Evolutionary conservation across 495 filamentous ascomycete genomes (phyloP).

Genomic region (Hypoxylon crocopeplum): DNA sequence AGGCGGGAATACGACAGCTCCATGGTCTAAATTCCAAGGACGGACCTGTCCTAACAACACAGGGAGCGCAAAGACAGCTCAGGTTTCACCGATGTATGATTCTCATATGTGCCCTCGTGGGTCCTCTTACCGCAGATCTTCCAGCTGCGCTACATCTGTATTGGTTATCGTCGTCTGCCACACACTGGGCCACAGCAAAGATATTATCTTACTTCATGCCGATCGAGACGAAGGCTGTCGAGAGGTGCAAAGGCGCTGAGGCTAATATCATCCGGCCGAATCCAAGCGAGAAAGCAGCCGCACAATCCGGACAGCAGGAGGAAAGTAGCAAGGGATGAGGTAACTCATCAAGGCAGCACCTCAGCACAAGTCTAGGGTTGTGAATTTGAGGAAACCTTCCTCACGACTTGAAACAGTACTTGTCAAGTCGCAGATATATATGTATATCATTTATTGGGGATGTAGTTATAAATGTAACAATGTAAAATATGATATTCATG

Average conservation of each 20-base stretch:
- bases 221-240: slow-evolving; percentile 11
- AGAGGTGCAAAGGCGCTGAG: slow-evolving; percentile 33
- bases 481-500: not conserved
- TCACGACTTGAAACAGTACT: no score
- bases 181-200: slow-evolving; percentile 14
- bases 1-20: slow-evolving; percentile 8
- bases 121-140: slow-evolving; percentile 58
- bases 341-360: no score
- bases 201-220: slow-evolving; percentile 37
- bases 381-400: no score
- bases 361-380: no score
- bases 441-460: no score
- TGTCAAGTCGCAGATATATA: no score
- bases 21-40: slow-evolving; percentile 17
- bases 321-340: not conserved
- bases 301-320: not conserved
- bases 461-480: not conserved
- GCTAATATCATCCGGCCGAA: slow-evolving; percentile 33
- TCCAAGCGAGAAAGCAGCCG: not conserved
- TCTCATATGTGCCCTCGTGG: slow-evolving; percentile 48
- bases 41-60: not conserved
- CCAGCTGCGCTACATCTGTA: slow-evolving; percentile 74
- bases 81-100: slow-evolving; percentile 46
- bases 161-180: slow-evolving; percentile 63
- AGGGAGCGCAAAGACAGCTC: slow-evolving; percentile 14